phyloP scores from a whole-genome alignment of 441 rosid species.

The Rhodomyrtus psidioides region DNA sequence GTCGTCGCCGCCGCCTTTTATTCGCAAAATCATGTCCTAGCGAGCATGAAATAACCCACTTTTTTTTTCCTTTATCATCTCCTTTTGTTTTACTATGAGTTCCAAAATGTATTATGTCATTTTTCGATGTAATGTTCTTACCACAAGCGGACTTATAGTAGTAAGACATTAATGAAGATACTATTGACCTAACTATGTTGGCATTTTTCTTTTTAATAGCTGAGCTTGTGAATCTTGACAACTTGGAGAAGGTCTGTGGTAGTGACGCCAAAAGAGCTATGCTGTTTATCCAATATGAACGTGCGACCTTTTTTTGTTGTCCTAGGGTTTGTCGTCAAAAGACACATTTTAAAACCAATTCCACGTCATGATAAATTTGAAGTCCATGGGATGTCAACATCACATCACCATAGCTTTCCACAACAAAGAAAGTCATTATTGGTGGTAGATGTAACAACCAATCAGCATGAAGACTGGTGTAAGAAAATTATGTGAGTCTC shows the following conservation, averaged over 20 bases:
- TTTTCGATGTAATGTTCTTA: not conserved
- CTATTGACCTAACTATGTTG: not conserved
- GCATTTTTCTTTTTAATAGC: not conserved
- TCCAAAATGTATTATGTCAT: not conserved
- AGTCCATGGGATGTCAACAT: not conserved
- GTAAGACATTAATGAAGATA: not conserved
- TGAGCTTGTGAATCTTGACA: not conserved
- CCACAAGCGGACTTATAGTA: not conserved
- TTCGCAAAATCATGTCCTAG: too few relatives aligned
- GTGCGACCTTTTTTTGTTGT: not conserved
- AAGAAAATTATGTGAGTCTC: too few relatives aligned
- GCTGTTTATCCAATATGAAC: not conserved
- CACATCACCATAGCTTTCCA: not conserved
- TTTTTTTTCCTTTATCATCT: not conserved
- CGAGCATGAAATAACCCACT: too few relatives aligned
- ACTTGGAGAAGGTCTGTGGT: not conserved
- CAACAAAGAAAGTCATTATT: not conserved
- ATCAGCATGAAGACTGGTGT: too few relatives aligned
- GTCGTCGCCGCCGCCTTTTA: not conserved
- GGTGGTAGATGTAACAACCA: not conserved
- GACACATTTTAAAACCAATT: not conserved
- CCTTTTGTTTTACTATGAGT: not conserved
- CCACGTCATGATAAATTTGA: not conserved
- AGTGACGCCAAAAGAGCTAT: not conserved
- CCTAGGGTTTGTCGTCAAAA: not conserved